These are phyloP conservation scores for Suillus weaverae DNA, from an alignment of 768 basidiomycete species.

Conservation along the genomic window DNA sequence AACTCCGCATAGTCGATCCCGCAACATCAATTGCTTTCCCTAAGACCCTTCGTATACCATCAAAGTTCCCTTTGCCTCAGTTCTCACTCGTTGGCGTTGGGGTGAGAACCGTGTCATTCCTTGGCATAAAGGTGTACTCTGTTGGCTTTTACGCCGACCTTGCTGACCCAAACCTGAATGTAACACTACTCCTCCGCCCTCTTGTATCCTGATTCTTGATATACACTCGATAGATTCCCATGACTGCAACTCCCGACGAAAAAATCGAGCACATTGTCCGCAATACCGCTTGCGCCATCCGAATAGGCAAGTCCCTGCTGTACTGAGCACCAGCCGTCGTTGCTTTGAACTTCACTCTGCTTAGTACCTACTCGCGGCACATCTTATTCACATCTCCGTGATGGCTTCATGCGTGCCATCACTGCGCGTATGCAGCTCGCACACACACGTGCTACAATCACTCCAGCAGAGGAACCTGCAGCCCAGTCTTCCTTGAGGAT, in stretches of 20 bases:
- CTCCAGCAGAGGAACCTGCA: conserved; percentile 56
- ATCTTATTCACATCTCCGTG: conserved; percentile 75
- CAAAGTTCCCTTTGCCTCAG: conserved; percentile 58
- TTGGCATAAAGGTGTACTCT: conserved; percentile 86
- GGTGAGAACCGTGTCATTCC: conserved; percentile 85
- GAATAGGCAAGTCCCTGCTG: conserved; percentile 56
- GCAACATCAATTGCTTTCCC: conserved; percentile 78
- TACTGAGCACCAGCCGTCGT: background rate
- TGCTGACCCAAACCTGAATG: conserved; percentile 59
- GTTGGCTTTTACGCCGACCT: conserved; percentile 90
- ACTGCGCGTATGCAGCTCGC: conserved; percentile 56
- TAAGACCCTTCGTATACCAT: conserved; percentile 58
- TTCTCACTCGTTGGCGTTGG: conserved; percentile 81
- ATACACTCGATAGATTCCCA: conserved; percentile 45
- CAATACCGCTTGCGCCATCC: conserved; percentile 68
- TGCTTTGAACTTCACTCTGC: conserved; percentile 5
- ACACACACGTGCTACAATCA: conserved; percentile 51
- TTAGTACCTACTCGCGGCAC: conserved; percentile 81
- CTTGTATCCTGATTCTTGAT: conserved; percentile 1
- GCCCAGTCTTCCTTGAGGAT: conserved; percentile 65
- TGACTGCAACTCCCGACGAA: conserved; percentile 59
- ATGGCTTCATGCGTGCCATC: conserved; percentile 79
- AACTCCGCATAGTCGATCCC: conserved; percentile 54
- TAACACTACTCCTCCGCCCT: conserved; percentile 27
- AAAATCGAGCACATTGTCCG: conserved; percentile 68